A percentile compares a stretch with the other conserved stretches of the same genome.
phyloP scores from a whole-genome alignment of 495 filamentous ascomycete species.

The Penicillium cinerascens region DNA sequence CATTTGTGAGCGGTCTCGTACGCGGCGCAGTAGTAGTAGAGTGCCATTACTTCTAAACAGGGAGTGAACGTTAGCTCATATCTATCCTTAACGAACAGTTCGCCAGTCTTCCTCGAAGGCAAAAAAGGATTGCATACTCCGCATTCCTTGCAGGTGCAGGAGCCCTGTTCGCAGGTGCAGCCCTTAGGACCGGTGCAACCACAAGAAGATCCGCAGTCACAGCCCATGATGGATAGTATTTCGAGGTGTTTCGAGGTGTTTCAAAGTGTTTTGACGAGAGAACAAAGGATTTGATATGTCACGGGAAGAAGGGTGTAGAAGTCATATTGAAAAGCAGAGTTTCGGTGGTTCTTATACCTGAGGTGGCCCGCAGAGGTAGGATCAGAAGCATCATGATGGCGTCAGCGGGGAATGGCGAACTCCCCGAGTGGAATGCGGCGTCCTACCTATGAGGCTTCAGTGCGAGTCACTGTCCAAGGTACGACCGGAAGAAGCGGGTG shows the following conservation, averaged over 20 bases:
- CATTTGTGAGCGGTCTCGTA: neutral
- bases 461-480: neutral
- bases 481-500: neutral
- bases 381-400: conserved; percentile 22
- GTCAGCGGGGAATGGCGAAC: conserved; percentile 21
- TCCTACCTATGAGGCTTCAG: neutral
- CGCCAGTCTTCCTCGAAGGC: neutral
- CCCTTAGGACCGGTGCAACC: conserved; percentile 33
- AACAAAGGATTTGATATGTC: neutral
- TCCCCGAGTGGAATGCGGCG: neutral
- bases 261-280: no score
- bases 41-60: neutral
- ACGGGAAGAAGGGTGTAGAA: neutral
- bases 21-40: neutral
- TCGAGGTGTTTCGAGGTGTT: neutral
- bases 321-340: neutral
- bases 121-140: conserved; percentile 36
- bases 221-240: conserved; percentile 28
- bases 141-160: conserved; percentile 45
- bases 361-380: neutral
- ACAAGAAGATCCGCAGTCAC: conserved; percentile 40
- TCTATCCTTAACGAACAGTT: conserved; percentile 1
- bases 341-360: neutral
- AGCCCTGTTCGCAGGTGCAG: conserved; percentile 36
- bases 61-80: neutral